Percentiles rank a stretch among this genome's conserved stretches.
phyloP scores from a whole-genome alignment of 208 protist species.

The Crithidia fasciculata region DNA sequence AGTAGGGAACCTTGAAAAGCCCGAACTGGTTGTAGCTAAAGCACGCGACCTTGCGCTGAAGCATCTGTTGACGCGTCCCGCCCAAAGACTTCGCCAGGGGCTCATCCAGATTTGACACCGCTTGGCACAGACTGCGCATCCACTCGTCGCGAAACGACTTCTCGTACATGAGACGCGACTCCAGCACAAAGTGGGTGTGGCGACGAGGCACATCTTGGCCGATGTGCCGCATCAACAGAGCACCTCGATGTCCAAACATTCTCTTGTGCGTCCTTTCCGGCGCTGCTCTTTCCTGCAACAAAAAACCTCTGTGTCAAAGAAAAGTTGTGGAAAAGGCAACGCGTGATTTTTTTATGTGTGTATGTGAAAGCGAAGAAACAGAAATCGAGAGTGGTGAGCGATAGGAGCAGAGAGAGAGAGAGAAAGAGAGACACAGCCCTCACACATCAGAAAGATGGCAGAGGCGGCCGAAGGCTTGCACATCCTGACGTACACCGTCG shows the following conservation, averaged over 20 bases:
- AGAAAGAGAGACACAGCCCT: no score
- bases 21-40: conserved; percentile 94
- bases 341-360: no score
- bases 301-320: no score
- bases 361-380: no score
- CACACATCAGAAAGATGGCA: no score
- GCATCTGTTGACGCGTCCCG: conserved; percentile 71
- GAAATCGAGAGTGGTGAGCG: not conserved
- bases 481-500: no score
- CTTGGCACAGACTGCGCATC: conserved; percentile 84
- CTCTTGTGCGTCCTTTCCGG: no score
- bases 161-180: conserved; percentile 89
- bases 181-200: conserved; percentile 89
- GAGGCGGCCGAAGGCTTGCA: no score
- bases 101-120: conserved; percentile 77
- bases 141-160: conserved; percentile 93
- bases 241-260: conserved; percentile 51
- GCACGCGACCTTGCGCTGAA: conserved; percentile 87
- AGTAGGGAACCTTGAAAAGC: conserved; percentile 82
- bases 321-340: no score
- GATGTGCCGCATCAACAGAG: conserved; percentile 78
- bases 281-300: no score
- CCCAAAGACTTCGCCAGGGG: conserved; percentile 80
- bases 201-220: conserved; percentile 86
- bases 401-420: not conserved